Evolutionary conservation across 768 basidiomycete species (phyloP), one percentile per base, ranked within the genome.

Genomic region (Psilocybe cyanescens): DNA sequence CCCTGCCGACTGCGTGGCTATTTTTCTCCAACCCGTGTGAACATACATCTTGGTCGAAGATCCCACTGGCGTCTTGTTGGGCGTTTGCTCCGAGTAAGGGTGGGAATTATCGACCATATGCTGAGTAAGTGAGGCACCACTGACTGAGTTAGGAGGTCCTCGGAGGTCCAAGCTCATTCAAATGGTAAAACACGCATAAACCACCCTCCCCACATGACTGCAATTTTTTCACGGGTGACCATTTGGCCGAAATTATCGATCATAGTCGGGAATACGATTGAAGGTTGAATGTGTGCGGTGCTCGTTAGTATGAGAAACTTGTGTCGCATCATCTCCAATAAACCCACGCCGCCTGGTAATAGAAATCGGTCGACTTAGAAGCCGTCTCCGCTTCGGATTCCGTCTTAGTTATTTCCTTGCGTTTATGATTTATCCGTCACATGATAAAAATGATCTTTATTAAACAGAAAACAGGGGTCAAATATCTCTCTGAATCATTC

Each of bases 1-100:
- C 29, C 11, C 41, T 57, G 60, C 60, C 60, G 60, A 48, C 35
- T 44, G 31, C 28, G 35, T 29, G 31, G 46, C 52, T 52, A 33
- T n/a, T 17, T 56, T 33, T 24, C 24, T 19, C 37, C 29, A 28
- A n/a, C 28, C 45, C 56, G 28, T 61, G 60, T 37, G 55, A 56
- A 57, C 17, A 45, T 33, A 16, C 17, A 48, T 53, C 49, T 49
- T 45, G 17, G 60, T 61, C 60, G 60, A 57, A 50, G 33, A 56
- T 33, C 31, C 51, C 33, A 9, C 33, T 37, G 9, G 16, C n/a
- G 5, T 51, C 4, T 31, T 31, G 51, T 53, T 33, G 41, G 41
- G 41, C 41, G 41, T 44, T 50, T 61, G 37, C 51, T 49, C 60
- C 55, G 47, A 55, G 37, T 52, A 37, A 30, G 7, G 19, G 55